These are phyloP conservation scores for Boletus semigastroideus DNA, from an alignment of 1,284 basidiomycete genomes.

Conservation along the genomic window DNA sequence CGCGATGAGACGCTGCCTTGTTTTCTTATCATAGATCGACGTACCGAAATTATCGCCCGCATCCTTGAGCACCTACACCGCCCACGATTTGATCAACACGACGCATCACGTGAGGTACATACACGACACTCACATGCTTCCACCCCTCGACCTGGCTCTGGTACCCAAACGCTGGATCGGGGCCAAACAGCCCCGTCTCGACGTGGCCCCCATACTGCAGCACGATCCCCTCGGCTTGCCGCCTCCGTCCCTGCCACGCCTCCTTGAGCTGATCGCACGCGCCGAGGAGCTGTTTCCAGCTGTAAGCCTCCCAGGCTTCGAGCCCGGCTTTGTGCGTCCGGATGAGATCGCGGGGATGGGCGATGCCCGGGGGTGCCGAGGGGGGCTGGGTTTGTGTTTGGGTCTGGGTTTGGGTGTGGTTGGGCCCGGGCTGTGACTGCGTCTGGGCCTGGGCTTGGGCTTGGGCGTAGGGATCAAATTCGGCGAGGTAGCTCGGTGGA, in stretches of 20 bases:
- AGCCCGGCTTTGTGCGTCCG: constrained; percentile 52
- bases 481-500: constrained; percentile 40
- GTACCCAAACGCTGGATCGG: constrained; percentile 29
- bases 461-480: constrained; percentile 54
- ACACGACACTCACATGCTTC: constrained; percentile 41
- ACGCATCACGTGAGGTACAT: not conserved
- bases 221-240: constrained; percentile 43
- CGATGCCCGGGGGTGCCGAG: constrained; percentile 31
- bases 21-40: constrained; percentile 13
- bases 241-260: constrained; percentile 51
- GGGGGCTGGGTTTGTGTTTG: not conserved
- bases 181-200: constrained; percentile 26
- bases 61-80: constrained; percentile 48
- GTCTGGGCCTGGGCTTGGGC: not conserved
- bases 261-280: constrained; percentile 52
- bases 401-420: no score
- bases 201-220: constrained; percentile 37
- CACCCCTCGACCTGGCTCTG: constrained; percentile 43
- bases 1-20: not conserved
- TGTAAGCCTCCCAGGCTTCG: constrained; percentile 55
- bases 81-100: not conserved
- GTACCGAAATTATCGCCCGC: constrained; percentile 50
- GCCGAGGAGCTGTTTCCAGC: constrained; percentile 58
- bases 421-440: no score
- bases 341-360: constrained; percentile 57